phyloP scores from a whole-genome alignment of 768 basidiomycete genomes.

The Sporobolomyces phaffii region DNA sequence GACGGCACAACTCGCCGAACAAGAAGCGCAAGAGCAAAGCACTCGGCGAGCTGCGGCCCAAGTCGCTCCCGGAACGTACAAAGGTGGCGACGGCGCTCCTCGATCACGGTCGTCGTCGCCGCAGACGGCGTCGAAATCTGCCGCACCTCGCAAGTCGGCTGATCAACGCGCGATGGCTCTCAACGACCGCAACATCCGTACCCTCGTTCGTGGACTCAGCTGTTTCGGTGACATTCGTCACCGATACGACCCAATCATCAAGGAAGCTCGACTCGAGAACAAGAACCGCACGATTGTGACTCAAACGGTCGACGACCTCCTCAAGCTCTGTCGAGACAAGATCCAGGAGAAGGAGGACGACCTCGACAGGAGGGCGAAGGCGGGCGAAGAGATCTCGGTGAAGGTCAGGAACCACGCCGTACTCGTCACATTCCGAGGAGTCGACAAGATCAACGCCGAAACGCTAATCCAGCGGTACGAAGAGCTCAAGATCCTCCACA shows the following conservation, averaged over 20 bases:
- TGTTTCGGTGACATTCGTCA: slow-evolving; percentile 96
- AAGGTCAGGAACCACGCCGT: slow-evolving; percentile 97
- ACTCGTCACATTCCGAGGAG: slow-evolving; percentile 78
- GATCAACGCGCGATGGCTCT: slow-evolving; percentile 93
- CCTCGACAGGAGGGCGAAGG: slow-evolving; percentile 65
- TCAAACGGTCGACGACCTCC: slow-evolving; percentile 85
- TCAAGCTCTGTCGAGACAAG: slow-evolving; percentile 73
- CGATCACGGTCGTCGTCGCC: slow-evolving; percentile 53
- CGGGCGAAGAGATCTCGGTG: slow-evolving; percentile 82
- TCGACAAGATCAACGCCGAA: slow-evolving; percentile 93
- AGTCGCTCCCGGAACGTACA: slow-evolving; percentile 63
- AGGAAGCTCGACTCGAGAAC: slow-evolving; percentile 79
- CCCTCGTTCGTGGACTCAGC: slow-evolving; percentile 86
- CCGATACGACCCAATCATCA: slow-evolving; percentile 86
- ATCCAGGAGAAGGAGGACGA: slow-evolving; percentile 71
- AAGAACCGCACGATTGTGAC: slow-evolving; percentile 91
- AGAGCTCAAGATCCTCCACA: slow-evolving; percentile 80
- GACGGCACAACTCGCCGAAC: slow-evolving; percentile 47
- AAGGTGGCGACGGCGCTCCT: slow-evolving; percentile 69
- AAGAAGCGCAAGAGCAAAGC: slow-evolving; percentile 61
- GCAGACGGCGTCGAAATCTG: slow-evolving; percentile 54
- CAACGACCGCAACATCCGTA: slow-evolving; percentile 94
- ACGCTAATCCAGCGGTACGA: slow-evolving; percentile 84
- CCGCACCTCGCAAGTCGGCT: slow-evolving; percentile 75
- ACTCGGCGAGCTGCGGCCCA: slow-evolving; percentile 79